Percentiles rank a stretch among this genome's conserved stretches.
phyloP scores from a whole-genome alignment of 768 basidiomycete species.

The Boletus rubroflammeus region DNA sequence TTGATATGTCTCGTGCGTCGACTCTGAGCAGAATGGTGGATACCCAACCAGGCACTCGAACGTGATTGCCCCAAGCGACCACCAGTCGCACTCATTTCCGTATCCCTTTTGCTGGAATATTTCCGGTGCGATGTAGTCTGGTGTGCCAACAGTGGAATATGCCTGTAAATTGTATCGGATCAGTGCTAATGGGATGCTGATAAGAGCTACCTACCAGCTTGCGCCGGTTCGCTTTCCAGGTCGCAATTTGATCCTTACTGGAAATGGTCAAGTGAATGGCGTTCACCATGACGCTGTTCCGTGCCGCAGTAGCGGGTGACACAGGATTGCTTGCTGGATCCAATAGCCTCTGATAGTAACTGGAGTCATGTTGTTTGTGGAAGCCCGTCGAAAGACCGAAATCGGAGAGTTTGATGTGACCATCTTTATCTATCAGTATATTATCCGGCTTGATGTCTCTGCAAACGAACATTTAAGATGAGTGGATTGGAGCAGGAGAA shows the following conservation, averaged over 20 bases:
- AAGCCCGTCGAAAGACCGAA: constrained; percentile 99
- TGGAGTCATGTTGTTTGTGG: constrained; percentile 95
- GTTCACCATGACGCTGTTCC: constrained; percentile 97
- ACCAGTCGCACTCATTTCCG: constrained; percentile 98
- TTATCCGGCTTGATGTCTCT: constrained; percentile 99
- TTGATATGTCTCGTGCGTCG: constrained; percentile 95
- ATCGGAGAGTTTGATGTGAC: constrained; percentile 97
- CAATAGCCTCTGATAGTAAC: constrained; percentile 87
- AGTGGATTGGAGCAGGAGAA: neutral
- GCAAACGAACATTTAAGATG: constrained; percentile 4
- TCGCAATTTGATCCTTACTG: constrained; percentile 89
- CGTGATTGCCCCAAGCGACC: constrained; percentile 98
- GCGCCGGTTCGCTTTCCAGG: constrained; percentile 97
- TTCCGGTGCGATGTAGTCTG: constrained; percentile 96
- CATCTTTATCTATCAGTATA: constrained; percentile 85
- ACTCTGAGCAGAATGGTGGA: constrained; percentile 94
- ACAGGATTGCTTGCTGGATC: constrained; percentile 55
- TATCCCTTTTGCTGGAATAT: constrained; percentile 98
- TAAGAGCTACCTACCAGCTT: constrained; percentile 67
- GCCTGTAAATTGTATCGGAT: constrained; percentile 48
- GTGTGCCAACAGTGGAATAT: constrained; percentile 96
- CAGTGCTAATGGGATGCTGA: neutral
- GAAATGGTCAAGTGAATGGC: constrained; percentile 96
- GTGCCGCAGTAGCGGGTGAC: constrained; percentile 43
- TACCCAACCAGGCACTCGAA: constrained; percentile 98